Evolutionary conservation across 352 stramenopile species (phyloP), one percentile per base, ranked within the genome.

Genomic region (Phytophthora syringae): DNA sequence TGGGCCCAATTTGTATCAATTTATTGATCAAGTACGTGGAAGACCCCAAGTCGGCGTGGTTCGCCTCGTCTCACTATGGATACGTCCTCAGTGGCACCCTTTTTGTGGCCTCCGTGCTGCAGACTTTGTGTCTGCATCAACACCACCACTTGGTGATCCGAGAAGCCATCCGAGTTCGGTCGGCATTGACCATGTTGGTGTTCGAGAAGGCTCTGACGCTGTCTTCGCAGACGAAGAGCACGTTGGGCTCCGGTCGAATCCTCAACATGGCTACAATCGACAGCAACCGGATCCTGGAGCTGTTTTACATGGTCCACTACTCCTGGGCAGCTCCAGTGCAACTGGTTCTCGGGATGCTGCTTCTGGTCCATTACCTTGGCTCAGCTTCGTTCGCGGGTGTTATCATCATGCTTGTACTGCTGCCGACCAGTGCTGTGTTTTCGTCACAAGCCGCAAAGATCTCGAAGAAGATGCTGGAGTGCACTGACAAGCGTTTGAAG

Each of bases 211-310:
- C 81, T 7, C 53, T 92, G 18, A 65, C 59, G 24, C 51, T 92
- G 20, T 91, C 82, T 22, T 80, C 74, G 21, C 77, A 89, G 59
- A 74, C 72, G 36, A 90, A 86, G 54, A 89, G 76, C 58, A 48
- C 58, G 1, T 39, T 88, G 7, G 78, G 79, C 21, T 79, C 87
- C 0, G 92, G 93, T 6, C 79, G 94, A 58, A 98, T 99, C 49
- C 79, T 96, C 1, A 98, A 98, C 60, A 79, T 99, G n/a, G 95
- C 98, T 61, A 97, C 89, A 20, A 94, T 97, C 60, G 97, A 99
- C 71, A 77, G 91, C 0, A 88, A 97, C 59, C 82, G 89, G 12
- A 78, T 99, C 39, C 90, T 98, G 43, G 89, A 98, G 54, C 60
- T 91, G 5, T 84, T 89, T 42, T 86, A 86, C 49, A 52, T 67